phyloP scores from a whole-genome alignment of 108 stramenopile species.

The Skeletonema grethae region DNA sequence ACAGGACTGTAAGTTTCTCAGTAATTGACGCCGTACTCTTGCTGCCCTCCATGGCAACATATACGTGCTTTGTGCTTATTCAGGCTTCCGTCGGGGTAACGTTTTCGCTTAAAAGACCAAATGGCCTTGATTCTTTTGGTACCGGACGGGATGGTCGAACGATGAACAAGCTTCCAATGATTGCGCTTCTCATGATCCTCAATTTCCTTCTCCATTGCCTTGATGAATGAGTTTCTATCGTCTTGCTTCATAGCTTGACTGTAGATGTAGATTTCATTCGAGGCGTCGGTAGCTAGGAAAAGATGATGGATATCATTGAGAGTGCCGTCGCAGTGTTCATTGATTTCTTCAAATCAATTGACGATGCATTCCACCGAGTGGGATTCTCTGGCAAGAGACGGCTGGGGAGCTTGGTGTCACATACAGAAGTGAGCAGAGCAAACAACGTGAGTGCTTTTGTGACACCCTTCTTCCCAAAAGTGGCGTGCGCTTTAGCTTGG shows the following conservation, averaged over 20 bases:
- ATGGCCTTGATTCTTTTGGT: conserved; percentile 6
- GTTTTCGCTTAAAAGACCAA: conserved; percentile 14
- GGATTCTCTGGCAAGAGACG: no score
- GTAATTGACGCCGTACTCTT: conserved; percentile 21
- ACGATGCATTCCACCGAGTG: no score
- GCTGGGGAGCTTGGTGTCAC: no score
- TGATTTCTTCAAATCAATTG: no score
- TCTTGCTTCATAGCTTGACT: conserved; percentile 12
- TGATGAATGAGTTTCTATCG: conserved; percentile 5
- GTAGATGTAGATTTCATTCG: conserved; percentile 3
- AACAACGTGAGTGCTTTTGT: no score
- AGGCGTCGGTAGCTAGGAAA: neutral
- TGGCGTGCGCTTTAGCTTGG: no score
- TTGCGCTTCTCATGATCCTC: conserved; percentile 15
- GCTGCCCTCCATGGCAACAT: conserved; percentile 36
- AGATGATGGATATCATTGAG: no score
- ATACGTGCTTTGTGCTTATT: conserved; percentile 38
- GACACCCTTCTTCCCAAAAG: no score
- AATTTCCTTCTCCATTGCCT: conserved; percentile 27
- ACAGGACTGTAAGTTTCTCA: no score
- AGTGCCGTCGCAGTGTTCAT: no score
- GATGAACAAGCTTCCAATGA: conserved; percentile 21
- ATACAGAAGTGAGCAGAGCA: no score
- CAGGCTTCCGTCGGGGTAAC: conserved; percentile 4
- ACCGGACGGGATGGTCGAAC: neutral